Conservation (phyloP, 2,329 filamentous ascomycete genomes). For the Aspergillus felis region DNA sequence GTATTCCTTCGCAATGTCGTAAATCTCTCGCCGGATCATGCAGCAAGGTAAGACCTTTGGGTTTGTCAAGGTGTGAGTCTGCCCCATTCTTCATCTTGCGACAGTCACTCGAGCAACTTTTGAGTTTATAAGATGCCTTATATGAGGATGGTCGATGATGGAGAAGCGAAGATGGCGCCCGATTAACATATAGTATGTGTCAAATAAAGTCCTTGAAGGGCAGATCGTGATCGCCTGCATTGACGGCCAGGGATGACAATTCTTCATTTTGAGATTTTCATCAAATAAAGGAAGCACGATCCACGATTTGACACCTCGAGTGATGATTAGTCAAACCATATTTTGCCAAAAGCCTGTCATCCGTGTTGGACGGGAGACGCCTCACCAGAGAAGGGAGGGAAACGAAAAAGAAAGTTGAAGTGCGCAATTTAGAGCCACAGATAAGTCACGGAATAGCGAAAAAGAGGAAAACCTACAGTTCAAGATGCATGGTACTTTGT, state of each 20-base stretch:
- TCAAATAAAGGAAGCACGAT: not conserved
- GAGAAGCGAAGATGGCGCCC: not conserved
- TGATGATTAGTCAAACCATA: not conserved
- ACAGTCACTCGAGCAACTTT: not conserved
- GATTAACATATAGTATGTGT: not conserved
- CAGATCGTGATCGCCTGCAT: slow-evolving; percentile 5
- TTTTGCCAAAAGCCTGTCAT: not conserved
- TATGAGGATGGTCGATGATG: not conserved
- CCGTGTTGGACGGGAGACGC: not conserved
- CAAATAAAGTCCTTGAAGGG: slow-evolving; percentile 2
- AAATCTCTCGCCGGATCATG: not conserved
- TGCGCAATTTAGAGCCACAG: not conserved
- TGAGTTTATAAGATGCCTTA: not conserved
- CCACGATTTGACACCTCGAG: not conserved
- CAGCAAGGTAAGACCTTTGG: not conserved
- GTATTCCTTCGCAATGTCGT: slow-evolving; percentile 2
- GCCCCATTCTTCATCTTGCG: not conserved
- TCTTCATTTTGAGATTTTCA: not conserved
- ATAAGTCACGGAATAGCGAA: not conserved
- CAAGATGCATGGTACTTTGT: slow-evolving; percentile 22
- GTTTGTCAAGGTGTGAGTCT: not conserved
- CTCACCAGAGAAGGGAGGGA: not conserved
- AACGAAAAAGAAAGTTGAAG: not conserved
- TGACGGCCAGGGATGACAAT: not conserved
- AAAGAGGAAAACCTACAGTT: not conserved